Base-by-base conservation (phyloP, 1,284 basidiomycete species). In the Leccinum solheimii region DNA sequence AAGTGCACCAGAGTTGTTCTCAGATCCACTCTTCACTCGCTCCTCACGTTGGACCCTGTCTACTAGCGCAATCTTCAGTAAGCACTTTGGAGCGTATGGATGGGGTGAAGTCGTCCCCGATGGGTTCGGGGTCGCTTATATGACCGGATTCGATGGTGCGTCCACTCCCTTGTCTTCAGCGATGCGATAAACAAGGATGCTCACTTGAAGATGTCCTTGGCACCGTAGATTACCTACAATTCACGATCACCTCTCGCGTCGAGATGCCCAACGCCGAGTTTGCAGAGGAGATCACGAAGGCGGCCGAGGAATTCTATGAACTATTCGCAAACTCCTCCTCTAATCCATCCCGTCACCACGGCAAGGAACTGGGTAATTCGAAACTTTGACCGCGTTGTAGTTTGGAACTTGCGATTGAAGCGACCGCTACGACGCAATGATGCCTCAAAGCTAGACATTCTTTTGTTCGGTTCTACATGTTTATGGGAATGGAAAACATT, bases 21-120 rank as follows among this genome's bases (percentile, higher is more conserved):
- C 78, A 11, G 92, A 96, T 73, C 85, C 90, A 1, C 80, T 95
- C 9, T 86, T 85, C 69, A 76, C 79, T 61, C 81, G 88, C 10
- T 84, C 86, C 30, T 86, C 82, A 53, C 79, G 86, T 63, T 92
- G 91, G 91, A 83, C 84, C 5, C 76, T 93, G 62, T 92, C 90
- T 71, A 97, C 94, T n/a, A 93, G 90, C 48, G 91, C 93, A 23
- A 84, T 97, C 58, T 94, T 91, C 74, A 92, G 90, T 23, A 87
- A 88, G 64, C 85, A 90, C 70, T 88, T 96, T 70, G 81, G 81
- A 53, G 87, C 84, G 23, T 96, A 95, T 76, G 94, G 94, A 36
- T 95, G 91, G 89, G 92, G 92, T 58, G 91, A 92, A 80, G 91
- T 94, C 60, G 88, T 91, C 14, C 86, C 87, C 1, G 84, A 92